Base-by-base conservation (phyloP, 768 basidiomycete species). In the Podaxis mareebaensis region DNA sequence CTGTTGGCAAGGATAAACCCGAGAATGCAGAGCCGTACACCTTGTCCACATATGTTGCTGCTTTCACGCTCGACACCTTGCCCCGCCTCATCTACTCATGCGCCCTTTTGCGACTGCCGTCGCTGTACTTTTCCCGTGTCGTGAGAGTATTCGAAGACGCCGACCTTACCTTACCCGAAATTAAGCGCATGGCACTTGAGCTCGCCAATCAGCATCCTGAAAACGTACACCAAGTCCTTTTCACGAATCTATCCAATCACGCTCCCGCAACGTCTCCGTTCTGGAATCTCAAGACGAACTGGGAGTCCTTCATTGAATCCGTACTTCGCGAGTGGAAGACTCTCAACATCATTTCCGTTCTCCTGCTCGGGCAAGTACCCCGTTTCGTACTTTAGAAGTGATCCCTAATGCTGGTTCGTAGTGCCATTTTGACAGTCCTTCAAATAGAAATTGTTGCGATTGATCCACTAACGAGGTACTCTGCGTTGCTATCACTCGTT, bases 41-140 rank as follows among this genome's bases (percentile, higher is more conserved):
- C 5, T 7, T 52, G 22, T 28, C 49, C 15, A 52, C 48, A 17
- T 60, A 66, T 49, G 39, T 69, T 12, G n/a, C 63, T n/a, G 68
- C 69, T 11, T 74, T 75, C 59, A 42, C 70, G 20, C 33, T 72
- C 20, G 72, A 75, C 58, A 71, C 70, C 8, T 24, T 75, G 6
- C 74, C 76, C 1, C 69, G 74, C 20, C 67, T 75, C 51, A 54
- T 75, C 0, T 79, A 79, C 57, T 69, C 76, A 4, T 64, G 75
- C 60, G 22, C 73, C 12, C 81, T 89, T 10, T 74, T 90, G 20
- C 78, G 85, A 22, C 77, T 90, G 4, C 89, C 89, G 0, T 81
- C 83, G 10, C 69, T 90, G 36, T 90, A 90, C 68, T 90, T 86
- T 71, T 81, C 84, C 3, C 83, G 89, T 1, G 89, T 90, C 20